These are phyloP conservation scores for Bisporella sp. DNA, from an alignment of 2,329 filamentous ascomycete genomes.

Conservation along the genomic window DNA sequence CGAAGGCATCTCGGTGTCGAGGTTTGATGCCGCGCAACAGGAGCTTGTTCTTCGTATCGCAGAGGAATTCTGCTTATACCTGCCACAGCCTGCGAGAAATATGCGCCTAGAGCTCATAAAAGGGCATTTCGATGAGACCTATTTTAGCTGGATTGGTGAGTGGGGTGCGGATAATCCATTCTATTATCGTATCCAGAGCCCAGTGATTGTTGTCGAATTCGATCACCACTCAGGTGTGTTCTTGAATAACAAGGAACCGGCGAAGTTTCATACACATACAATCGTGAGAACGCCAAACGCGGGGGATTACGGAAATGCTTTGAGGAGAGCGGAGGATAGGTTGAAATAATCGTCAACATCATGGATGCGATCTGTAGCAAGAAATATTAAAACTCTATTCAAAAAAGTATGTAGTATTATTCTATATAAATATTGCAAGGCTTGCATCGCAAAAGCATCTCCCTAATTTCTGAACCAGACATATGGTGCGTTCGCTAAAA, in stretches of 20 bases:
- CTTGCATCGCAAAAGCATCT: no score
- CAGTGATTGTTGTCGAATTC: constrained; percentile 68
- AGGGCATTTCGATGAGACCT: constrained; percentile 59
- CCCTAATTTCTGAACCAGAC: no score
- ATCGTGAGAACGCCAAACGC: constrained; percentile 64
- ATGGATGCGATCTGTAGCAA: no score
- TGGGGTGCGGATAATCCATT: constrained; percentile 62
- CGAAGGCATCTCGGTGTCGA: constrained; percentile 52
- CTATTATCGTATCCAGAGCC: constrained; percentile 72
- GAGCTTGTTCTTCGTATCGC: constrained; percentile 50
- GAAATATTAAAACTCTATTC: no score
- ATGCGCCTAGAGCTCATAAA: constrained; percentile 48
- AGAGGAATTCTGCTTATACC: constrained; percentile 60
- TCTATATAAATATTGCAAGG: no score
- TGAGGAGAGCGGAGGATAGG: background rate
- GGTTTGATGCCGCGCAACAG: constrained; percentile 42
- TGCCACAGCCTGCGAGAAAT: constrained; percentile 48
- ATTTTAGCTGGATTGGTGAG: constrained; percentile 74
- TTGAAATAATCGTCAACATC: no score
- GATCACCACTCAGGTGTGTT: constrained; percentile 78
- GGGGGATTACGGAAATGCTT: constrained; percentile 62
- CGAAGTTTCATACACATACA: constrained; percentile 76
- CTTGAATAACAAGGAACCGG: constrained; percentile 63
- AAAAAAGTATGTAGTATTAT: no score
- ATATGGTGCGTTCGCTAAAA: no score